Base-by-base conservation (phyloP, 805 yeast species). In the Ogataea methanolica region DNA sequence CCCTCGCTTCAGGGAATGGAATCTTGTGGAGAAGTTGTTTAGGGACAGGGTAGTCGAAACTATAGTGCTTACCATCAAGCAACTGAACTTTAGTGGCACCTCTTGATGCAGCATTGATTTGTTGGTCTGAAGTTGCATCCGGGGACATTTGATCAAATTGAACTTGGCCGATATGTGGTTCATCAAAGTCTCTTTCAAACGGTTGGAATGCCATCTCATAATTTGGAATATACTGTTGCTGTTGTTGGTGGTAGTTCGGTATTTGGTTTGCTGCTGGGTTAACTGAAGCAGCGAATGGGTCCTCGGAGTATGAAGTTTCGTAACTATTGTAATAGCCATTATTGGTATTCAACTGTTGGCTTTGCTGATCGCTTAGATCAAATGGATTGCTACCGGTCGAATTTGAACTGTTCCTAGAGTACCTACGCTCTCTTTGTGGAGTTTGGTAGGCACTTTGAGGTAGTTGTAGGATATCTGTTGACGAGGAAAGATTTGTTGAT, bases 1-100 rank as follows among this genome's bases (percentile, higher is more conserved):
- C 43, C 19, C 50, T 58, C 61, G 68, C 53, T 69, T 72, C 59
- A 66, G 69, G 40, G 74, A 77, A 51, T 52, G 59, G 76, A 45
- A 63, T 71, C 75, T 61, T 77, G 72, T 46, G 62, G 31, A 83
- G 65, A 45, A 88, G 72, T 47, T 79, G 76, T 21, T 76, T 72
- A 16, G 95, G 83, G 2, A 88, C 88, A 17, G 96, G 96, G 60
- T 94, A 89, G 65, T 88, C 96, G 56, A 88, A 78, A 45, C 88
- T 86, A 47, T 58, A 65, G 62, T 88, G 80, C 60, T 87, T 86
- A 45, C 91, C 96, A 52, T 78, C 76, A 63, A 78, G 73, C 44
- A 82, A 65, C 43, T 71, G 67, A 36, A 83, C 80, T 36, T 71
- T 65, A 33, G 60, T 55, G 36, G 61, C 64, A 42, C 69, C 64